Base-by-base conservation (phyloP, 2,329 filamentous ascomycete genomes). In the Aspergillus niger region DNA sequence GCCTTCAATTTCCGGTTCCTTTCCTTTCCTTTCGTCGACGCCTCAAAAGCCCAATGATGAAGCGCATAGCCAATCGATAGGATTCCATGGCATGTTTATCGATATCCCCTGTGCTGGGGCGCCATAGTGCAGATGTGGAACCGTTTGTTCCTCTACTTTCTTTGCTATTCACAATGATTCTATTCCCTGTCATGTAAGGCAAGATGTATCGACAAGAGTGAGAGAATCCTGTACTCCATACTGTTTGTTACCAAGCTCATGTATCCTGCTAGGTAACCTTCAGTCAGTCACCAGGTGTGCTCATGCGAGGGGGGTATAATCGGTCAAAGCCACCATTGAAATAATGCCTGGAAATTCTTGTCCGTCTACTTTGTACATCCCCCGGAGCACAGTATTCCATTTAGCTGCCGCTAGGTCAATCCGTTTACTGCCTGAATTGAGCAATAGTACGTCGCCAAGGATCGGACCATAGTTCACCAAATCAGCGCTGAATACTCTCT, bases 381-480 rank as follows among this genome's bases (percentile, higher is more conserved):
- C n/a, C 26, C 59, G 62, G 62, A 64, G 62, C 51, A 62, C 62
- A 48, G 62, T 59, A 48, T 53, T 64, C 62, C 59, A 64, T 58
- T 52, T 11, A 24, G 22, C 56, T 59, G 55, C 55, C 44, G 55
- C 38, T 57, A 30, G 28, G 28, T 3, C 24, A 43, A 28, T 36
- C 17, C 15, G 20, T 17, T 59, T 57, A 55, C 38, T 54, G 55
- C 54, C 54, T 64, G 57, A 41, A 51, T 13, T n/a, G 28, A 43
- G 41, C 36, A 44, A 41, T 49, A 47, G 26, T 54, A 38, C 54
- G 32, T 61, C 28, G 28, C 24, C 49, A 48, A 53, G 36, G 26
- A 32, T 24, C 49, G 36, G 55, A 51, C 54, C 54, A 56, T 56
- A 54, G 57, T 61, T 57, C 50, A 63, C 20, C 32, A 20, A 22